phyloP scores from a whole-genome alignment of 768 basidiomycete species.

The Mycena rebaudengoi region DNA sequence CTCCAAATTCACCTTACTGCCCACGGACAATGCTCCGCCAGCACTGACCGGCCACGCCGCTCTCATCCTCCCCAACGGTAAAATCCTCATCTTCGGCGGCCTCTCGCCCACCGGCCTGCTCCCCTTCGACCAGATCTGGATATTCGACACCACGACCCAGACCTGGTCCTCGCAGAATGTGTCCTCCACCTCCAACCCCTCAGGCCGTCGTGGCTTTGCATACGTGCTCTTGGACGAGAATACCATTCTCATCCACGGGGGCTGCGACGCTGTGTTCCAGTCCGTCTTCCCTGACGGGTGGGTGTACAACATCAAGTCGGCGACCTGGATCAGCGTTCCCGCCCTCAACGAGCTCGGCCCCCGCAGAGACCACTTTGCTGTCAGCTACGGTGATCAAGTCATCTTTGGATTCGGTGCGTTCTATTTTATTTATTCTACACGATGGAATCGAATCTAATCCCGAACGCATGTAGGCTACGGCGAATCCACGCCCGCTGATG shows the following conservation, averaged over 20 bases:
- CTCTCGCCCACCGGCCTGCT: conserved; percentile 58
- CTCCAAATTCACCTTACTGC: conserved; percentile 63
- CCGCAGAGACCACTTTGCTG: conserved; percentile 79
- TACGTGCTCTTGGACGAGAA: conserved; percentile 57
- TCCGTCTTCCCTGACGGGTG: conserved; percentile 72
- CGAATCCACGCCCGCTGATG: conserved; percentile 58
- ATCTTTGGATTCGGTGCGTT: conserved; percentile 82
- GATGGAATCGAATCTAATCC: background rate
- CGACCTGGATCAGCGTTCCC: conserved; percentile 65
- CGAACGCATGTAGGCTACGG: conserved; percentile 57
- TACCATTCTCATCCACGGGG: conserved; percentile 81
- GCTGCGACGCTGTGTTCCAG: conserved; percentile 66
- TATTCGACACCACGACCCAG: conserved; percentile 62
- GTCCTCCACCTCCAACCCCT: conserved; percentile 52
- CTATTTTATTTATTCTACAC: background rate
- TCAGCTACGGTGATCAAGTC: conserved; percentile 65
- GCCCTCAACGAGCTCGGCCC: conserved; percentile 66
- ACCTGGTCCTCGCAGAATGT: conserved; percentile 61
- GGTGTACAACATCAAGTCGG: conserved; percentile 68
- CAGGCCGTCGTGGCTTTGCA: conserved; percentile 71
- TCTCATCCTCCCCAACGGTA: conserved; percentile 72
- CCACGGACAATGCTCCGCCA: conserved; percentile 65
- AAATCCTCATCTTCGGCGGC: conserved; percentile 81
- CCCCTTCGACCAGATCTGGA: conserved; percentile 68
- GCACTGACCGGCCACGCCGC: conserved; percentile 79